These are phyloP conservation scores for Aspergillus ustus DNA, from an alignment of 2,329 filamentous ascomycete genomes.

Conservation along the genomic window DNA sequence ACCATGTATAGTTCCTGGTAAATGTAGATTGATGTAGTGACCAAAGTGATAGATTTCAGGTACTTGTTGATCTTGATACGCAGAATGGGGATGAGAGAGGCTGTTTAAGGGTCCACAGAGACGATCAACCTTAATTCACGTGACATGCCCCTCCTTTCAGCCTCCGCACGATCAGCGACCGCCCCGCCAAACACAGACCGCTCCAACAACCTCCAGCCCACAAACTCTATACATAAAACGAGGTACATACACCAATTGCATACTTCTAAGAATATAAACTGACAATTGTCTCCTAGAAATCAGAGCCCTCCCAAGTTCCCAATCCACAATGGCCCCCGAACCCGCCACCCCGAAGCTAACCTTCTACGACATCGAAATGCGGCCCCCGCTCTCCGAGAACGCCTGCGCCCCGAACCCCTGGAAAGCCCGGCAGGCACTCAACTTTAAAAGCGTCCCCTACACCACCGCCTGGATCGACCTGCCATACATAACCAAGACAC, in stretches of 20 bases:
- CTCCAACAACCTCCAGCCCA: neutral
- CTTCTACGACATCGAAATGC: constrained; percentile 56
- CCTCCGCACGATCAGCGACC: neutral
- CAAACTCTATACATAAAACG: neutral
- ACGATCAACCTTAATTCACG: neutral
- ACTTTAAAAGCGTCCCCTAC: constrained; percentile 55
- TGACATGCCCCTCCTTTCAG: neutral
- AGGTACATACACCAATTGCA: neutral
- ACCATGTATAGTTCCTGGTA: neutral
- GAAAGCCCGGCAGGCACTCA: constrained; percentile 56
- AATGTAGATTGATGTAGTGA: neutral
- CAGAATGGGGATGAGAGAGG: no score
- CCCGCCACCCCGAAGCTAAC: constrained; percentile 30
- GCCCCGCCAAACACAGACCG: no score
- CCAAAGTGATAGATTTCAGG: neutral
- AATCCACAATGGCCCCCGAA: constrained; percentile 4
- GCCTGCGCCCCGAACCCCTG: constrained; percentile 55
- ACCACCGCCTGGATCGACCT: constrained; percentile 59
- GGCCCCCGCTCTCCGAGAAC: constrained; percentile 34
- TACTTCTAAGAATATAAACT: neutral
- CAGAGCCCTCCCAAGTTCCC: neutral
- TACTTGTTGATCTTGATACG: no score
- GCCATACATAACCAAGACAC: constrained; percentile 56
- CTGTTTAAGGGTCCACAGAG: neutral
- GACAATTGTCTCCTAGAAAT: no score